Evolutionary conservation across 2,329 filamentous ascomycete genomes (phyloP).

Genomic region (Clonostachys chloroleuca): DNA sequence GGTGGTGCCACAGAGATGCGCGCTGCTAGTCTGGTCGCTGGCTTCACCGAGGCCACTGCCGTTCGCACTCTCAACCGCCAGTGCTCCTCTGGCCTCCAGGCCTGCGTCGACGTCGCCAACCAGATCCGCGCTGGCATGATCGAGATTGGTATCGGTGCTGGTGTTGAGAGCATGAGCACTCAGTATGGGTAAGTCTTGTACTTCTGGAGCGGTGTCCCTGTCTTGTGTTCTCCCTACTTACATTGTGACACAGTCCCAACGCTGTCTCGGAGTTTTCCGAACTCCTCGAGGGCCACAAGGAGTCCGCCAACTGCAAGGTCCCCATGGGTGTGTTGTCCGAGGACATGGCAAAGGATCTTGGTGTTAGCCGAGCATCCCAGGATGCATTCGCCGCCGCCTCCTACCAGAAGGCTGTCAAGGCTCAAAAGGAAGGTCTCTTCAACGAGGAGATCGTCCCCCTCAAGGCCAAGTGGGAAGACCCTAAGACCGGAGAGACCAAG

Average conservation of each 20-base stretch:
- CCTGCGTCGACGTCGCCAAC: conserved; percentile 91
- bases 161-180: conserved; percentile 92
- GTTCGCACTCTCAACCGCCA: conserved; percentile 89
- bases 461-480: conserved; percentile 82
- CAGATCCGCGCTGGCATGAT: conserved; percentile 91
- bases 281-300: conserved; percentile 72
- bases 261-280: conserved; percentile 94
- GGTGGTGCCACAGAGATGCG: conserved; percentile 97
- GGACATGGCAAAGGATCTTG: conserved; percentile 85
- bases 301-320: conserved; percentile 94
- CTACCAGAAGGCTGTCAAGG: conserved; percentile 84
- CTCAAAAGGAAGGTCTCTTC: conserved; percentile 87
- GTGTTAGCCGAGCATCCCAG: conserved; percentile 67
- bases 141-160: conserved; percentile 87
- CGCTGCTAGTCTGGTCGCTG: conserved; percentile 83
- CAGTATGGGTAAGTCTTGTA: conserved; percentile 71
- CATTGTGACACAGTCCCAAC: conserved; percentile 51
- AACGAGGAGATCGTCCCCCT: conserved; percentile 86
- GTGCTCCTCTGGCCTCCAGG: conserved; percentile 90
- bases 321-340: conserved; percentile 94
- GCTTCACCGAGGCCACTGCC: conserved; percentile 81
- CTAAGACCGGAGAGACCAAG: conserved; percentile 82
- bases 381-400: conserved; percentile 92
- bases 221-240: not conserved
- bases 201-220: not conserved